A percentile compares a stretch with the other conserved stretches of the same genome.
Evolutionary conservation across 176 grass and related monocot species (phyloP).

Genomic region (Hordeum vulgare): MorexV3_pseudomolecules_assembly NC_058524.1:626267696-626268195

Average conservation of each 20-base stretch:
- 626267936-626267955: not conserved
- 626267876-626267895: not conserved
- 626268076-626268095: not conserved
- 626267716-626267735: no score
- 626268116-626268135: not conserved
- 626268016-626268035: no score
- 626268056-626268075: not conserved
- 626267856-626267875: not conserved
- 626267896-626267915: not conserved
- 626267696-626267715: no score
- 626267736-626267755: not conserved
- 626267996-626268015: no score
- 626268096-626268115: not conserved
- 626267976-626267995: no score
- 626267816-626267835: not conserved
- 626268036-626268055: no score
- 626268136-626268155: not conserved
- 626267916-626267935: not conserved
- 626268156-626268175: not conserved
- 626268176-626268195: not conserved
- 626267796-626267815: not conserved
- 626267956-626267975: not conserved
- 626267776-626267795: not conserved
- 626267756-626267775: not conserved
- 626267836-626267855: not conserved